Conservation (phyloP, 1,284 basidiomycete species). For the Afroboletus lepidellus region DNA sequence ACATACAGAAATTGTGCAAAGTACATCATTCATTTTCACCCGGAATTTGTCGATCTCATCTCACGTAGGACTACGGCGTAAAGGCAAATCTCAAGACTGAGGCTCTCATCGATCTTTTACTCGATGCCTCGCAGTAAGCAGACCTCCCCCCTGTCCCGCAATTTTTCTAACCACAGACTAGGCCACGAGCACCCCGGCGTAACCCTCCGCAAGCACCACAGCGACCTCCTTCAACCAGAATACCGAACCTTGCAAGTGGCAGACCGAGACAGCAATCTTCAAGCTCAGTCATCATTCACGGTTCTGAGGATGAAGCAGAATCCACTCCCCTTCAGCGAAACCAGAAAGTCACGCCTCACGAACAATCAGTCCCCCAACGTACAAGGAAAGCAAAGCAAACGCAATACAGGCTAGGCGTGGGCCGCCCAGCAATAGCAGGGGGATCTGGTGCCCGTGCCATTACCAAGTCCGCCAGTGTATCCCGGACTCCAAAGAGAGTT, state of each 20-base stretch:
- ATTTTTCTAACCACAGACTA: conserved; percentile 13
- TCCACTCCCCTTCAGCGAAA: conserved; percentile 20
- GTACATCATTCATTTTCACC: conserved; percentile 35
- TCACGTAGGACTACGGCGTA: conserved; percentile 65
- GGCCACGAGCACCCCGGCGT: conserved; percentile 27
- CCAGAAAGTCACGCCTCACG: conserved; percentile 22
- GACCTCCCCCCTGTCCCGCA: background rate
- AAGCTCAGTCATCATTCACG: conserved; percentile 49
- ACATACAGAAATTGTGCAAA: conserved; percentile 78
- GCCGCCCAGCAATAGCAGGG: conserved; percentile 61
- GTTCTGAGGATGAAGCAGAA: conserved; percentile 50
- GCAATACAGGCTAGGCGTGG: conserved; percentile 69
- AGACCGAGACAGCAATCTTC: conserved; percentile 40
- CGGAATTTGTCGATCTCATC: conserved; percentile 21
- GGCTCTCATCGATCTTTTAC: conserved; percentile 68
- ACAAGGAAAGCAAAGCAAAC: conserved; percentile 69
- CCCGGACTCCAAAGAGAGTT: conserved; percentile 44
- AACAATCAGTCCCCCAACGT: conserved; percentile 37
- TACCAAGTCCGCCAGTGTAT: conserved; percentile 55
- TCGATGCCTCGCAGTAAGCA: conserved; percentile 51
- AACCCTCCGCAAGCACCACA: conserved; percentile 33
- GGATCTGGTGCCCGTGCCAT: conserved; percentile 60
- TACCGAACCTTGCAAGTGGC: conserved; percentile 36
- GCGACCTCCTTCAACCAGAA: conserved; percentile 45
- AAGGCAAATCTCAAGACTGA: conserved; percentile 78